Percentiles rank a stretch among this genome's conserved stretches.
Conservation (phyloP, 495 filamentous ascomycete species). For the Aspergillus asperescens region DNA sequence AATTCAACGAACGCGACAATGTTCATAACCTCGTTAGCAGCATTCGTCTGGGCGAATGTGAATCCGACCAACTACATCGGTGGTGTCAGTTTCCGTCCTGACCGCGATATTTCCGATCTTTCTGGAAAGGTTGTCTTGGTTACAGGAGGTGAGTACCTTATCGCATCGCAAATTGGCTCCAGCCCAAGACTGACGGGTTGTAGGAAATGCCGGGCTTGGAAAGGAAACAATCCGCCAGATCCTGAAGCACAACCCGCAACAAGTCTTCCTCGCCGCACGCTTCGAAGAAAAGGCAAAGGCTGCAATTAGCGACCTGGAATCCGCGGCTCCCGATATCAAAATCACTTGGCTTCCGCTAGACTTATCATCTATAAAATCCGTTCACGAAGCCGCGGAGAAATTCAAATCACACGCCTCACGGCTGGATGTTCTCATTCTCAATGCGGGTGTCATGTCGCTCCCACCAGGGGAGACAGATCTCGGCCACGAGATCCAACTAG, state of each 20-base stretch:
- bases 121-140: slow-evolving; percentile 49
- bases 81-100: slow-evolving; percentile 30
- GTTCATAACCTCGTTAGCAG: slow-evolving; percentile 18
- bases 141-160: slow-evolving; percentile 43
- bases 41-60: slow-evolving; percentile 18
- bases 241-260: slow-evolving; percentile 48
- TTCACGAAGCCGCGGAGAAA: slow-evolving; percentile 47
- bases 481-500: slow-evolving; percentile 54
- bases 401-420: slow-evolving; percentile 44
- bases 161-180: not conserved
- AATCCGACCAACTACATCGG: slow-evolving; percentile 28
- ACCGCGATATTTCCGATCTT: slow-evolving; percentile 50
- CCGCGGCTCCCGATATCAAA: slow-evolving; percentile 18
- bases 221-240: slow-evolving; percentile 50
- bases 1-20: not conserved
- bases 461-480: slow-evolving; percentile 34
- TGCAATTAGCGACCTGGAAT: slow-evolving; percentile 23
- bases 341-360: slow-evolving; percentile 43
- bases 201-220: slow-evolving; percentile 55
- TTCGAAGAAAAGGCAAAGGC: slow-evolving; percentile 28
- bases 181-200: not conserved
- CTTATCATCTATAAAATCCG: slow-evolving; percentile 40
- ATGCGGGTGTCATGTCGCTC: slow-evolving; percentile 58
- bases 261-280: slow-evolving; percentile 49
- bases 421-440: slow-evolving; percentile 60